Percentiles rank a stretch among this genome's conserved stretches.
Conservation (phyloP, 148 eudicot genomes). For the Silene latifolia region DNA sequence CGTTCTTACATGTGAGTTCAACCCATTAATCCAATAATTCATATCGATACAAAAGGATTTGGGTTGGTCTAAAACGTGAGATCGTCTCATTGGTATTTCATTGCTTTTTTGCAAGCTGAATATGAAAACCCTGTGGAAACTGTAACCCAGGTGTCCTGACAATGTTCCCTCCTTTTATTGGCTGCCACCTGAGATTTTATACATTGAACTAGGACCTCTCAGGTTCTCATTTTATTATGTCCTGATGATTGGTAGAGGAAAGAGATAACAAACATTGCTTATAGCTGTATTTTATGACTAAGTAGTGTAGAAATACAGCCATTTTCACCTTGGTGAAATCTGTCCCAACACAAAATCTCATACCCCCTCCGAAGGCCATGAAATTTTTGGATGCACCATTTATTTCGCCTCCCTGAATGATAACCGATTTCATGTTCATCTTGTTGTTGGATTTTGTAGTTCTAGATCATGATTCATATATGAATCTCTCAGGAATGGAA, state of each 20-base stretch:
- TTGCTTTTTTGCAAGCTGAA: slow-evolving; percentile 29
- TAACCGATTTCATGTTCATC: neutral
- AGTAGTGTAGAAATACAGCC: slow-evolving; percentile 65
- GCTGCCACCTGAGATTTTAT: slow-evolving; percentile 48
- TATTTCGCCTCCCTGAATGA: slow-evolving; percentile 45
- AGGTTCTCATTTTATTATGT: slow-evolving; percentile 10
- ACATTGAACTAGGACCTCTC: neutral
- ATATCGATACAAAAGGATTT: too few relatives aligned
- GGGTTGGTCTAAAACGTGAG: too few relatives aligned
- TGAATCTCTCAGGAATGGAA: neutral
- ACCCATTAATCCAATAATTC: too few relatives aligned
- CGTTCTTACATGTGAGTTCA: too few relatives aligned
- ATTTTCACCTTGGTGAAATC: slow-evolving; percentile 75
- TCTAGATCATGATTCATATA: neutral
- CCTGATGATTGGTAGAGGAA: neutral
- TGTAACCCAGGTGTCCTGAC: slow-evolving; percentile 69
- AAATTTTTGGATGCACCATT: slow-evolving; percentile 60
- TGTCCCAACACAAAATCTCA: slow-evolving; percentile 82
- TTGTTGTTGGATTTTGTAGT: neutral
- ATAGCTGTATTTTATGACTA: slow-evolving; percentile 76
- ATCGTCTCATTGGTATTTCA: too few relatives aligned
- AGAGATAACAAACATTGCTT: neutral
- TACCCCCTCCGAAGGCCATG: slow-evolving; percentile 91
- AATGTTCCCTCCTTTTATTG: slow-evolving; percentile 60
- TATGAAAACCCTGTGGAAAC: slow-evolving; percentile 67